phyloP scores from a whole-genome alignment of 371 early-diverging fungal genomes.

The Mucor velutinosus region DNA sequence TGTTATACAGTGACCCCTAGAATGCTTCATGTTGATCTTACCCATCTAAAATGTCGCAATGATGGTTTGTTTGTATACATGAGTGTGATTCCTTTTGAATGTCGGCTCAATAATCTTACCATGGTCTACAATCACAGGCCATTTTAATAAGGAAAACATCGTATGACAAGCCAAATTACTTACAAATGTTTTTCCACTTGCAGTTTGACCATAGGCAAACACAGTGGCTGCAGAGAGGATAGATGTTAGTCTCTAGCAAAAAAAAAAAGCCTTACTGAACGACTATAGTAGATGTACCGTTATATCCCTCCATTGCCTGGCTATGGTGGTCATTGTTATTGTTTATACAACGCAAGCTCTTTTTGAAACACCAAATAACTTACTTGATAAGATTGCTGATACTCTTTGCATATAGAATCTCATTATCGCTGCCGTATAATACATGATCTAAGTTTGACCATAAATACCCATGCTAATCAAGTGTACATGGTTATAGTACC shows the following conservation, averaged over 20 bases:
- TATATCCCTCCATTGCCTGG: constrained; percentile 28
- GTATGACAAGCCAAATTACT: constrained; percentile 5
- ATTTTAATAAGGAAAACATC: not conserved
- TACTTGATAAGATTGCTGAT: constrained; percentile 41
- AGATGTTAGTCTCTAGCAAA: not conserved
- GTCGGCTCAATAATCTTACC: not conserved
- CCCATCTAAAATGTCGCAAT: constrained; percentile 31
- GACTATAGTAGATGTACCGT: constrained; percentile 13
- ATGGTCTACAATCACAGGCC: constrained; percentile 7
- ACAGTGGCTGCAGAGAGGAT: constrained; percentile 56
- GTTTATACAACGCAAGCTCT: not conserved
- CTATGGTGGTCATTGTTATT: constrained; percentile 5
- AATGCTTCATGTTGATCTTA: constrained; percentile 12
- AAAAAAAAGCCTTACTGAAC: not conserved
- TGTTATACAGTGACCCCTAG: not conserved
- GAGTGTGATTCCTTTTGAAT: not conserved
- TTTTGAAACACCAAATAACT: constrained; percentile 5
- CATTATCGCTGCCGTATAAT: constrained; percentile 32
- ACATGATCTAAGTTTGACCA: constrained; percentile 21
- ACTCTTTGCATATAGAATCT: constrained; percentile 31
- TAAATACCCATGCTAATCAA: not conserved
- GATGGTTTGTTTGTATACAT: not conserved
- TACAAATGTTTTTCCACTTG: constrained; percentile 79
- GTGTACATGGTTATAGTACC: constrained; percentile 6
- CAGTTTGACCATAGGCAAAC: constrained; percentile 85